These are phyloP conservation scores for Achlya hypogyna DNA, from an alignment of 352 stramenopile genomes.

Conservation along the genomic window DNA sequence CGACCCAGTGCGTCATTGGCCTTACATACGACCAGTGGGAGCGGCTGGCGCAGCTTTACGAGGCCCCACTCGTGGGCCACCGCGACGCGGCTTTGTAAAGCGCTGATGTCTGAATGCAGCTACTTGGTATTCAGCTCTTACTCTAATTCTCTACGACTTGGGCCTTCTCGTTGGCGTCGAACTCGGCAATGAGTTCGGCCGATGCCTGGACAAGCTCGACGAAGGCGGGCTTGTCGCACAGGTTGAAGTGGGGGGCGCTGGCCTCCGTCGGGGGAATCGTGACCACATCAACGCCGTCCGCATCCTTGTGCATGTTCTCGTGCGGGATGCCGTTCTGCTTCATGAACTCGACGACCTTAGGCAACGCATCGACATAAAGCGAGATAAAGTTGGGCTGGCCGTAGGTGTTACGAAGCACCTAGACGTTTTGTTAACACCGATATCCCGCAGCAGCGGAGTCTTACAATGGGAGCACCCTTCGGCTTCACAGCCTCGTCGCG, in stretches of 20 bases:
- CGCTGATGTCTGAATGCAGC: neutral
- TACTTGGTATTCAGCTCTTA: neutral
- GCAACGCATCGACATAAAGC: conserved; percentile 70
- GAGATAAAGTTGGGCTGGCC: conserved; percentile 76
- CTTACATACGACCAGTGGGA: conserved; percentile 67
- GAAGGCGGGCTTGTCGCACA: conserved; percentile 68
- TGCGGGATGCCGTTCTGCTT: conserved; percentile 53
- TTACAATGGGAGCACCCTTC: conserved; percentile 10
- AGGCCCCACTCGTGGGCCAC: conserved; percentile 56
- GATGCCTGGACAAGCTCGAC: conserved; percentile 79
- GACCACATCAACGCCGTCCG: conserved; percentile 56
- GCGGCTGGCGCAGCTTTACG: conserved; percentile 34
- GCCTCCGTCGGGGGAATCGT: conserved; percentile 56
- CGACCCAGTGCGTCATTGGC: conserved; percentile 73
- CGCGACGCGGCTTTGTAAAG: conserved; percentile 19
- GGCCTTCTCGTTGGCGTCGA: conserved; percentile 26
- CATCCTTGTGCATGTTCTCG: conserved; percentile 48
- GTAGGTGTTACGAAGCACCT: conserved; percentile 63
- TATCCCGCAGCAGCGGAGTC: neutral
- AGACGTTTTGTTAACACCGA: neutral
- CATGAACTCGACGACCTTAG: conserved; percentile 52
- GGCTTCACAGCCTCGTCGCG: conserved; percentile 51
- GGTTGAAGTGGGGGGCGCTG: conserved; percentile 66
- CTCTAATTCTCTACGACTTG: conserved; percentile 7
- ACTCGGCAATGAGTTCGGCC: conserved; percentile 67